A percentile compares a stretch with the other conserved stretches of the same genome.
phyloP scores from a whole-genome alignment of 2,329 filamentous ascomycete genomes.

The Atkinsonella texensis region DNA sequence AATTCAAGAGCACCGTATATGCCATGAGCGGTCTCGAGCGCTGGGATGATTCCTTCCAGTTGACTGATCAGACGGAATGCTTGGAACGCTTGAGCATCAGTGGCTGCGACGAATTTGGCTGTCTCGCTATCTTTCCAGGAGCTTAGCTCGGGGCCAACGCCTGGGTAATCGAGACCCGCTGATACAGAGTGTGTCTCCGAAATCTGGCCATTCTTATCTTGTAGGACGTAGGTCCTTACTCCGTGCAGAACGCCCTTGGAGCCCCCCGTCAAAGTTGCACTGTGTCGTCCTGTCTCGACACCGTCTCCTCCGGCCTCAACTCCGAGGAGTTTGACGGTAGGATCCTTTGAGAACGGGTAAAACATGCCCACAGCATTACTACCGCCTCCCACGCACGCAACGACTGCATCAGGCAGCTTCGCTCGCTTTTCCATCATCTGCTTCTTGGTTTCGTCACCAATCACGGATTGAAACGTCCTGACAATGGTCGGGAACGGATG shows the following conservation, averaged over 20 bases:
- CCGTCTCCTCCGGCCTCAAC: conserved; percentile 95
- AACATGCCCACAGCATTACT: conserved; percentile 98
- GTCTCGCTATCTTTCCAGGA: conserved; percentile 85
- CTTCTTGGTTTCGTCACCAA: conserved; percentile 85
- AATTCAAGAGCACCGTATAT: conserved; percentile 81
- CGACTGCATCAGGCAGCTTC: conserved; percentile 88
- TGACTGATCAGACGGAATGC: conserved; percentile 79
- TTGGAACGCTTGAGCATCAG: conserved; percentile 77
- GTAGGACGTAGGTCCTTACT: conserved; percentile 88
- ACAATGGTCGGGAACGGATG: conserved; percentile 98
- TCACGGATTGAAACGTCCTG: conserved; percentile 93
- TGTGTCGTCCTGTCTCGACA: conserved; percentile 72
- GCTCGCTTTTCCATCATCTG: conserved; percentile 78
- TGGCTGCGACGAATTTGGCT: conserved; percentile 82
- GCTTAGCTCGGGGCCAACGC: conserved; percentile 85
- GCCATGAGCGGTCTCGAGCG: conserved; percentile 86
- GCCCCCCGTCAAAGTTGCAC: conserved; percentile 76
- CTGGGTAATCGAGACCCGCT: conserved; percentile 92
- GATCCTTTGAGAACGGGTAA: conserved; percentile 83
- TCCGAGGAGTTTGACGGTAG: conserved; percentile 74
- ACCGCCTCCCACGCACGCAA: conserved; percentile 92
- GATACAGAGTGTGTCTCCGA: conserved; percentile 92
- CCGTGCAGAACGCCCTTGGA: conserved; percentile 90
- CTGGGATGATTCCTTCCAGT: conserved; percentile 93
- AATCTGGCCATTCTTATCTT: conserved; percentile 88